Evolutionary conservation across 2,329 filamentous ascomycete genomes (phyloP).

Genomic region (Venturia nashicola): DNA sequence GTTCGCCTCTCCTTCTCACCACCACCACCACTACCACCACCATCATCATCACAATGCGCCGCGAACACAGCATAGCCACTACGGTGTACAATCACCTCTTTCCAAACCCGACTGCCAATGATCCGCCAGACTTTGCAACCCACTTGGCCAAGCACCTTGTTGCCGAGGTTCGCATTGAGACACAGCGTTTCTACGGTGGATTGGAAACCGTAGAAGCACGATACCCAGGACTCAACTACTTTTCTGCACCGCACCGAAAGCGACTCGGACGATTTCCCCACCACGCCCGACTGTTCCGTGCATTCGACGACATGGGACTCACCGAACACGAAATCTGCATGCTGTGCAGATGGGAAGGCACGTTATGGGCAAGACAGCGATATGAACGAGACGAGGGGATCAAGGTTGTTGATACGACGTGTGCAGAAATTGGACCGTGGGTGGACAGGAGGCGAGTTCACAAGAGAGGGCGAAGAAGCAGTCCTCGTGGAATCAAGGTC

Average conservation of each 20-base stretch:
- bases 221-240: slow-evolving; percentile 73
- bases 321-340: slow-evolving; percentile 58
- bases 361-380: slow-evolving; percentile 69
- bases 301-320: slow-evolving; percentile 57
- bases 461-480: slow-evolving; percentile 8
- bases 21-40: neutral
- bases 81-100: slow-evolving; percentile 42
- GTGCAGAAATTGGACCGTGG: slow-evolving; percentile 54
- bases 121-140: slow-evolving; percentile 59
- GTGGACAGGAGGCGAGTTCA: slow-evolving; percentile 24
- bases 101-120: slow-evolving; percentile 52
- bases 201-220: slow-evolving; percentile 70
- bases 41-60: slow-evolving; percentile 4
- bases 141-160: slow-evolving; percentile 61
- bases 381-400: slow-evolving; percentile 66
- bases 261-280: slow-evolving; percentile 67
- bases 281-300: slow-evolving; percentile 64
- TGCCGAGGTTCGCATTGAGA: slow-evolving; percentile 67
- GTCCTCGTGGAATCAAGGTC: slow-evolving; percentile 23
- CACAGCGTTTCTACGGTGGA: slow-evolving; percentile 66
- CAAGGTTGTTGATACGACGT: slow-evolving; percentile 57
- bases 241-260: slow-evolving; percentile 57
- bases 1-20: neutral
- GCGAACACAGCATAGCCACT: slow-evolving; percentile 8
- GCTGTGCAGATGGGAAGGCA: slow-evolving; percentile 73